phyloP scores from a whole-genome alignment of 192 early-diverging fungal species.

The Podila epicladia region DNA sequence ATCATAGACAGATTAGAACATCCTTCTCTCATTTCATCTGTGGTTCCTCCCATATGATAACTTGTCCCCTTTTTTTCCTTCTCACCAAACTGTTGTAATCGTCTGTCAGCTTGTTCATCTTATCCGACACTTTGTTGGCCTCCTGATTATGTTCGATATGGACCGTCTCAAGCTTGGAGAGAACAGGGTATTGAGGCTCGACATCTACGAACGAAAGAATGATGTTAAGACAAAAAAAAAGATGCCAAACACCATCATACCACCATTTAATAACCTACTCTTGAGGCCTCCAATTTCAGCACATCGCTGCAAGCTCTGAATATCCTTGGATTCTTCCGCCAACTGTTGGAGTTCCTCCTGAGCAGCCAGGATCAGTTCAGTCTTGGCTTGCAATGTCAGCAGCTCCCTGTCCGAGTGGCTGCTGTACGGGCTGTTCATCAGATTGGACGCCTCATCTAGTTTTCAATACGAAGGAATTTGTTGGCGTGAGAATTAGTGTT shows the following conservation, averaged over 20 bases:
- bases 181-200: slow-evolving; percentile 31
- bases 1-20: neutral
- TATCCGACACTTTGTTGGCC: slow-evolving; percentile 37
- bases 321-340: slow-evolving; percentile 43
- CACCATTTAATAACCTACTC: slow-evolving; percentile 15
- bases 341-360: slow-evolving; percentile 30
- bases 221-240: neutral
- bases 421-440: slow-evolving; percentile 19
- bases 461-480: neutral
- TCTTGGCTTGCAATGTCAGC: slow-evolving; percentile 38
- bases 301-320: slow-evolving; percentile 36
- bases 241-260: neutral
- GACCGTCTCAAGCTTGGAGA: slow-evolving; percentile 38
- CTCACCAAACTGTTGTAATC: slow-evolving; percentile 38
- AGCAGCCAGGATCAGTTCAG: slow-evolving; percentile 30
- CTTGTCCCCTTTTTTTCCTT: no score
- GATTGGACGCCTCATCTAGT: slow-evolving; percentile 27
- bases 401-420: slow-evolving; percentile 35
- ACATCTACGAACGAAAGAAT: slow-evolving; percentile 11
- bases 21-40: no score
- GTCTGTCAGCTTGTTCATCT: slow-evolving; percentile 36
- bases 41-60: no score
- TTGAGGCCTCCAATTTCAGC: slow-evolving; percentile 48
- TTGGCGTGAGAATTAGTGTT: neutral
- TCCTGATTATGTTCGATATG: slow-evolving; percentile 41